Percentiles rank a stretch among this genome's conserved stretches.
Conservation (phyloP, 2,329 filamentous ascomycete species). For the Periconia sp. region DNA sequence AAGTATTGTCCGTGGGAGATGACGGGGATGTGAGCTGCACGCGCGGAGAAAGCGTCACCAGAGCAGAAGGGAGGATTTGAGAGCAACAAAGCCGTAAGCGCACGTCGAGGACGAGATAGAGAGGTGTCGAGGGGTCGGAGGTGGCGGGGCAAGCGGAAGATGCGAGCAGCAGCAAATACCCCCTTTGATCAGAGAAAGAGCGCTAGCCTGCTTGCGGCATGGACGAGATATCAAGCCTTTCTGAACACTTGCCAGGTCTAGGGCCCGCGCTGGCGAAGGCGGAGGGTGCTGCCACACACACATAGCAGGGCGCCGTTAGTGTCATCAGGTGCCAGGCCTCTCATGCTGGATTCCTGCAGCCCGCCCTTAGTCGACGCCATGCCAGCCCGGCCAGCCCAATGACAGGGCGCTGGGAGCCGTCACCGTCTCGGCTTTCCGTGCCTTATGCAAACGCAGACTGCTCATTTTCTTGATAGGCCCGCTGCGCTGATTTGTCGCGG, state of each 20-base stretch:
- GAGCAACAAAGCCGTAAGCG: conserved; percentile 2
- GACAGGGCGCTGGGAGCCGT: conserved; percentile 20
- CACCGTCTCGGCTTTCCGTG: conserved; percentile 20
- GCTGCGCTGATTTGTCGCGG: conserved; percentile 19
- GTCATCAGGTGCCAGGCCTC: conserved; percentile 47
- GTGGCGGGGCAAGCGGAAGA: conserved; percentile 23
- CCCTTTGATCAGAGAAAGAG: conserved; percentile 21
- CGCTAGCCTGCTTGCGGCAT: conserved; percentile 17
- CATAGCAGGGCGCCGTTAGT: conserved; percentile 19
- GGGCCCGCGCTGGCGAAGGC: too few relatives aligned
- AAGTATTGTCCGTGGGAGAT: conserved; percentile 13
- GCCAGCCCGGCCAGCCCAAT: conserved; percentile 31
- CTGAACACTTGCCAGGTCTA: conserved; percentile 10
- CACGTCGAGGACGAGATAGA: too few relatives aligned
- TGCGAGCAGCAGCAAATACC: conserved; percentile 16
- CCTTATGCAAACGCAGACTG: conserved; percentile 28
- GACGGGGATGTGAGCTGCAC: conserved; percentile 17
- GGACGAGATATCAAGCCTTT: background rate
- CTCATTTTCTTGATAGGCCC: conserved; percentile 37
- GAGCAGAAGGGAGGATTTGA: conserved; percentile 13
- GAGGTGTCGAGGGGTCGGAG: too few relatives aligned
- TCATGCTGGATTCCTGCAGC: conserved; percentile 45
- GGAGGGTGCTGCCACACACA: conserved; percentile 8
- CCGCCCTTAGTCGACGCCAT: conserved; percentile 23
- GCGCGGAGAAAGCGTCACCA: too few relatives aligned